Conservation (phyloP, 1,284 basidiomycete genomes). For the Hortiboletus rubellus region DNA sequence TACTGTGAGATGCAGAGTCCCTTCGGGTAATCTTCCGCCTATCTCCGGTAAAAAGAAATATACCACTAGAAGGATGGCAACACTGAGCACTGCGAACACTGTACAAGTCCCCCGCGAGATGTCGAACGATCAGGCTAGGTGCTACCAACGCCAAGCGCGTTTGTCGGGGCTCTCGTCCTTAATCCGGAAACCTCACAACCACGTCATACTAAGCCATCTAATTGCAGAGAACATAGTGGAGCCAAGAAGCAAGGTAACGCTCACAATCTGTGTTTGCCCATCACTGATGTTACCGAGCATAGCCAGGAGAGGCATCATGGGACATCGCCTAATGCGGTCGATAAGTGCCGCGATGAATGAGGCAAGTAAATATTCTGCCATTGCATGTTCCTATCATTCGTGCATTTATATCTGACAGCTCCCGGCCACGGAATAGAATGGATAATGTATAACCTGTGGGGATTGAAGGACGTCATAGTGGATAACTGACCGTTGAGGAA, state of each 20-base stretch:
- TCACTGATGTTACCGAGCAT: conserved; percentile 12
- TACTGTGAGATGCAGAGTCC: not conserved
- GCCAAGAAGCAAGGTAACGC: conserved; percentile 34
- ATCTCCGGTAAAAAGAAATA: not conserved
- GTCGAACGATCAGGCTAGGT: not conserved
- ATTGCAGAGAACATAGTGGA: not conserved
- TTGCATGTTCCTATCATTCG: conserved; percentile 65
- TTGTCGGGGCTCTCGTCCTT: not conserved
- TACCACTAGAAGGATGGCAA: not conserved
- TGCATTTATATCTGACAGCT: conserved; percentile 56
- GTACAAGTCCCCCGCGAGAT: not conserved
- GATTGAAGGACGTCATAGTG: conserved; percentile 21
- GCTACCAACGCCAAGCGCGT: not conserved
- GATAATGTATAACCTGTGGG: not conserved
- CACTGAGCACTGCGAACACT: not conserved
- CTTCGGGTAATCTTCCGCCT: not conserved
- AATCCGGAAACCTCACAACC: conserved; percentile 40
- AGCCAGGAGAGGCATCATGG: conserved; percentile 24
- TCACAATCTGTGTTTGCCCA: conserved; percentile 46
- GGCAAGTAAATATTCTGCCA: conserved; percentile 45
- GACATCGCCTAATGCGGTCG: conserved; percentile 25
- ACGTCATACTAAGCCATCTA: conserved; percentile 49
- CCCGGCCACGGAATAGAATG: conserved; percentile 48
- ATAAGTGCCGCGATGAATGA: not conserved
- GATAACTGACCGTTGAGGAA: conserved; percentile 18